These are phyloP conservation scores for Rauvolfia tetraphylla DNA, from an alignment of 257 asterid species.

Conservation along the genomic window DNA sequence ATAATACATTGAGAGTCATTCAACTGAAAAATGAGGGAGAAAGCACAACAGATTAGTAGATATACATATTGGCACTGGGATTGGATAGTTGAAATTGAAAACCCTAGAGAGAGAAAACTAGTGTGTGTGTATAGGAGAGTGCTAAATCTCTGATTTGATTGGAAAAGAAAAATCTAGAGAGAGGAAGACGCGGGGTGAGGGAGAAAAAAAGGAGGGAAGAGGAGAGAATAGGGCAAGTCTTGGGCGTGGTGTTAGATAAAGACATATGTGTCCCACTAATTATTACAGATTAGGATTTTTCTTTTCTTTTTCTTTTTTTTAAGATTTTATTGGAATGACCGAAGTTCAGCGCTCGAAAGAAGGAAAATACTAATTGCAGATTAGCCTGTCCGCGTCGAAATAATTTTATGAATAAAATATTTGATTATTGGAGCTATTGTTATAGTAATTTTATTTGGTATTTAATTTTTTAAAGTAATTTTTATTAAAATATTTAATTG, in stretches of 20 bases:
- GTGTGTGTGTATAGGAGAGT: neutral
- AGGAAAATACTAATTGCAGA: too few relatives aligned
- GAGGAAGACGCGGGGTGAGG: conserved; percentile 19
- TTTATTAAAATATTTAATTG: too few relatives aligned
- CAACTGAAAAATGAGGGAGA: conserved; percentile 13
- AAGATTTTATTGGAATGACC: too few relatives aligned
- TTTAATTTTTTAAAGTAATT: too few relatives aligned
- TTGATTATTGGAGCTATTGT: too few relatives aligned
- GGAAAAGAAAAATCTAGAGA: conserved; percentile 28
- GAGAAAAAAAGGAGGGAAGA: neutral
- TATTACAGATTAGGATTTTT: neutral
- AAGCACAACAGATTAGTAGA: neutral
- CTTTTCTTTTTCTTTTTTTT: neutral
- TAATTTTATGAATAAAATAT: too few relatives aligned
- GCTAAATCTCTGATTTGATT: conserved; percentile 31
- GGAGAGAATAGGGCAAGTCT: neutral
- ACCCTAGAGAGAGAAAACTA: conserved; percentile 36
- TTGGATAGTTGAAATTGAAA: conserved; percentile 28
- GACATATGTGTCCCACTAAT: conserved; percentile 2
- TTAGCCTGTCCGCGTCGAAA: too few relatives aligned
- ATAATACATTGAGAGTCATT: conserved; percentile 25
- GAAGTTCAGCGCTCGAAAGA: too few relatives aligned
- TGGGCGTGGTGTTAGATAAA: neutral
- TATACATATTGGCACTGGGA: conserved; percentile 6
- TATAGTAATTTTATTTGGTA: too few relatives aligned